Evolutionary conservation across 1,284 basidiomycete genomes (phyloP), one percentile per base, ranked within the genome.

Genomic region (Earliella scabrosa): DNA sequence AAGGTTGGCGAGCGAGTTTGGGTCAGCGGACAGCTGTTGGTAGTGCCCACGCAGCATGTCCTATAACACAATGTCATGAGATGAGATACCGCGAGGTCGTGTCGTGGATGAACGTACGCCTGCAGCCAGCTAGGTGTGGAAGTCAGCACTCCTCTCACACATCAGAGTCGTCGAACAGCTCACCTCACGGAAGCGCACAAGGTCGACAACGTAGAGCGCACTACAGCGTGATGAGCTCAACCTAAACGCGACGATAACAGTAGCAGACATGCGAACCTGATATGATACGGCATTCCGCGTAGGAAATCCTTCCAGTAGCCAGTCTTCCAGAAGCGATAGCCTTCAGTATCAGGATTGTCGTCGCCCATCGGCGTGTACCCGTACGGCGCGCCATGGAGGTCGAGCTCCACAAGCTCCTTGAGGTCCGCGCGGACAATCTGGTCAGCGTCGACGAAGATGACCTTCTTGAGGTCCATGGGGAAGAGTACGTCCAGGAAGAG

Each of bases 341-440:
- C 95, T 71, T 98, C 97, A 91, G 98, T 97, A 50, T 97, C 97
- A 26, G 79, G 73, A 58, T 95, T 90, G 68, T 97, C 95, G 67
- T 97, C 88, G 4, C 97, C 97, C 97, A 99, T 99, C 0, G 97
- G 97, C 0, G 96, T 93, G 67, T 97, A 98, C 0, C 89, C 95
- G 65, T 97, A 97, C 0, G 95, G 94, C 0, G 92, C 91, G 0
- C 95, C 95, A 39, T 94, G 83, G 11, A 99, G 77, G 70, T 99
- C 93, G 46, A 98, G 73, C 64, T 97, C 91, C 10, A 97, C 89
- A 9, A 99, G 80, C 69, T 97, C 94, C 71, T 95, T 87, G 66
- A 99, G 75, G 72, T 99, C 97, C n/a, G 93, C 85, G 6, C 97
- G 86, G 7, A 99, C 95, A 58, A 99, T 98, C 72, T 98, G 93